Conservation (phyloP, 805 yeast genomes). For the Ogataea wickerhamii region DNA sequence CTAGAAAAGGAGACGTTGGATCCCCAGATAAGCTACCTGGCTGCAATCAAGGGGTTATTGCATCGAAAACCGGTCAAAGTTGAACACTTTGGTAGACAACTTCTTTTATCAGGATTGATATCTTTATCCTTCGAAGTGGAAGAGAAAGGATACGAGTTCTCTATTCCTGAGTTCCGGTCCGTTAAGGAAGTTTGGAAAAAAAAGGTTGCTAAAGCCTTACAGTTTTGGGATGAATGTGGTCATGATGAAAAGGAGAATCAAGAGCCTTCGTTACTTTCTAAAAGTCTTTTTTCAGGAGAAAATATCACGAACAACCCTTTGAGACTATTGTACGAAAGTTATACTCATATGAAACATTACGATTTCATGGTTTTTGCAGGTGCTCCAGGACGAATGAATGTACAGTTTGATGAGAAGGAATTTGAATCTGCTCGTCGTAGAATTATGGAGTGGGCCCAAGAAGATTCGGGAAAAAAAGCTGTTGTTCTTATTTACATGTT, state of each 20-base stretch:
- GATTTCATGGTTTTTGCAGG: conserved; percentile 75
- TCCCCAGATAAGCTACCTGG: background rate
- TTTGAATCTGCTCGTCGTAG: conserved; percentile 43
- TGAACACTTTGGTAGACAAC: conserved; percentile 54
- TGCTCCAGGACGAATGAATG: conserved; percentile 67
- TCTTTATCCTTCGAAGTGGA: conserved; percentile 55
- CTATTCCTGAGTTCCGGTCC: conserved; percentile 33
- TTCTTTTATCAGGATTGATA: conserved; percentile 56
- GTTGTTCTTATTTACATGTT: conserved; percentile 53
- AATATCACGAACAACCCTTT: conserved; percentile 61
- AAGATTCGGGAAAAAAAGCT: conserved; percentile 40
- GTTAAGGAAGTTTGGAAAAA: conserved; percentile 54
- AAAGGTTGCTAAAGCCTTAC: conserved; percentile 55
- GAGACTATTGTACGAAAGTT: conserved; percentile 34
- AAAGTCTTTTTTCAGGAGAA: conserved; percentile 28
- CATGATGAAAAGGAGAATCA: conserved; percentile 1
- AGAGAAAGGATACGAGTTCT: conserved; percentile 50
- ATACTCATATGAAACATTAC: conserved; percentile 47
- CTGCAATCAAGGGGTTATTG: conserved; percentile 34
- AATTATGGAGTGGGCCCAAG: conserved; percentile 44
- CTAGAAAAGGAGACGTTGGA: conserved; percentile 21
- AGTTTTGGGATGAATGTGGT: conserved; percentile 39
- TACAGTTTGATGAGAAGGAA: conserved; percentile 46
- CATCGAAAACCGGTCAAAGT: conserved; percentile 39
- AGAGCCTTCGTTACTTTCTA: background rate